Base-by-base conservation (phyloP, 2,329 filamentous ascomycete genomes). In the Nemania sp. region DNA sequence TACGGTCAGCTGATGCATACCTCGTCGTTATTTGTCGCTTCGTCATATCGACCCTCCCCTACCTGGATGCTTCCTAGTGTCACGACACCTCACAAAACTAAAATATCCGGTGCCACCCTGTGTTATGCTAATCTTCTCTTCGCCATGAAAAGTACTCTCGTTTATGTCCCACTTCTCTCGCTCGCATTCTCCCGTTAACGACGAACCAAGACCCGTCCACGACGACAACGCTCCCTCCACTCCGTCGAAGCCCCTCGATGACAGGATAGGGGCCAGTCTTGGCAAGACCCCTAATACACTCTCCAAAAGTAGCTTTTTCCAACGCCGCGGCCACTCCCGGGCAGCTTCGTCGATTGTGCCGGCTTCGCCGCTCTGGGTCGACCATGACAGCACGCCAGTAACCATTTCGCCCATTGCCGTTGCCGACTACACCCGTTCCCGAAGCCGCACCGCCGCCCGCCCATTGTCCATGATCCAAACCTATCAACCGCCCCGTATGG, bases 401-500 rank as follows among this genome's bases (percentile, higher is more conserved):
- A 75, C 75, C 60, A 79, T 74, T 65, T 76, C 77, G 51, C 73
- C 76, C 20, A 75, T 73, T 56, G 73, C 74, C 32, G 62, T 59
- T 18, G 64, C 67, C 50, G 68, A 68, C 15, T 67, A 65, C 57
- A 65, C 65, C 20, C 62, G 68, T 61, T 71, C 66, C 51, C 78
- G 77, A 63, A 77, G 77, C 65, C 79, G 80, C 71, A 83, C 76
- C 68, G 78, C 74, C 43, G 89, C 90, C 9, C 85, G 93, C 62
- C 92, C 92, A 35, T 80, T 90, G 76, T 97, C 92, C 64, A 95
- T 96, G 84, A 83, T 94, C 51, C 89, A 95, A 75, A 87, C 90
- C 62, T 93, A 93, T 76, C 89, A 92, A 69, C 91, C 92, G 72
- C 90, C 90, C 72, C 78, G 92, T 75, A 92, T 96, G 88, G 91